Evolutionary conservation across 78 protist species (phyloP), one percentile per base, ranked within the genome.

Genomic region (Ministeria vibrans): DNA sequence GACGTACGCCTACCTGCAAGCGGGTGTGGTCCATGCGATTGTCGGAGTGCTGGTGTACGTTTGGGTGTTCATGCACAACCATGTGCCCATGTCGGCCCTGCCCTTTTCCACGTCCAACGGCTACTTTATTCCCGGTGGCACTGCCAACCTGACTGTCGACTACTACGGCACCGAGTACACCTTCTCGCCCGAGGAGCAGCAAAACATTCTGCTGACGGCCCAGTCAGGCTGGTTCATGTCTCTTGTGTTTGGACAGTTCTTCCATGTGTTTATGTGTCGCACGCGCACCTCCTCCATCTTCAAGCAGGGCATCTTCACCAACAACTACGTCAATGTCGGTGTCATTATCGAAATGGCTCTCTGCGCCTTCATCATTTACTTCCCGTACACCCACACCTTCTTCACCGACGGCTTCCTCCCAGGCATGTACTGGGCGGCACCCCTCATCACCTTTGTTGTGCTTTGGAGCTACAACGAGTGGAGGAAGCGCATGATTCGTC

Each of bases 271-370:
- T 0, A 59, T 83, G 28, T 88, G 93, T 79, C 89, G 88, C 78
- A 89, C 96, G 22, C 44, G 93, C 32, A 71, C 30, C 41, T 49
- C 84, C 41, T 89, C 95, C 27, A 23, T 93, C 61, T 88, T 90
- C 87, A 68, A 61, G 42, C 88, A 85, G 41, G 86, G 85, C 70
- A 49, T 82, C 36, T 20, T 25, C 7, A 59, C 64, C 36, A 89
- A 89, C 76, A 53, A 11, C 69, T 79, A 75, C 34, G 76, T 89
- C 85, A 82, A 79, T 78, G 71, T 79, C 75, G 93, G 92, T 74
- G 45, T 87, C 38, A 43, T 87, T 30, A 72, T 82, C 41, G 91
- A 84, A 84, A 45, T 86, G 41, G 78, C 85, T 20, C 72, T 92
- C 53, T 80, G 80, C 39, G 41, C 72, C 51, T 39, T 87, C 88